phyloP scores from a whole-genome alignment of 164 flowering plant species.

The Nelumbo lutea region DNA sequence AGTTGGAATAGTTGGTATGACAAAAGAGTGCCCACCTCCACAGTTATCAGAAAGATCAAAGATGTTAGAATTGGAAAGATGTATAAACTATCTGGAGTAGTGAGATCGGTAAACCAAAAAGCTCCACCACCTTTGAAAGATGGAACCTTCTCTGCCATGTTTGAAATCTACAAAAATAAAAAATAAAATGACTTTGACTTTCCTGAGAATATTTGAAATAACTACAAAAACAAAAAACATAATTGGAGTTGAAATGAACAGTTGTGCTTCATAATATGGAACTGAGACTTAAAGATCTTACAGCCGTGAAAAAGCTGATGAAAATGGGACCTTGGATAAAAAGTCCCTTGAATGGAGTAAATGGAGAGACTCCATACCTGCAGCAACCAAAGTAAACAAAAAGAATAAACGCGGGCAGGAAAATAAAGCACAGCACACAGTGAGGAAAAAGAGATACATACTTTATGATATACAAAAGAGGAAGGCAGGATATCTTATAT shows the following conservation, averaged over 20 bases:
- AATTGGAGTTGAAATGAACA: background rate
- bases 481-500: too few species aligned
- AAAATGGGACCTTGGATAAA: slow-evolving; percentile 81
- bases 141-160: slow-evolving; percentile 88
- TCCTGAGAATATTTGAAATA: background rate
- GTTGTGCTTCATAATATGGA: background rate
- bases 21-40: slow-evolving; percentile 49
- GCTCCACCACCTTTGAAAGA: slow-evolving; percentile 84
- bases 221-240: background rate
- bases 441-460: background rate
- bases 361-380: slow-evolving; percentile 81
- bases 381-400: slow-evolving; percentile 4
- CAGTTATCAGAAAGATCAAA: slow-evolving; percentile 62
- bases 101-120: slow-evolving; percentile 79
- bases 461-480: background rate
- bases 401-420: background rate
- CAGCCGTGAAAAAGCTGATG: slow-evolving; percentile 78
- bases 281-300: slow-evolving; percentile 33
- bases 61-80: slow-evolving; percentile 70
- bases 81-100: slow-evolving; percentile 70
- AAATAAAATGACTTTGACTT: background rate
- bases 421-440: background rate
- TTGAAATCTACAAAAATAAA: slow-evolving; percentile 43
- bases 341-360: slow-evolving; percentile 75
- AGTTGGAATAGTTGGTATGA: background rate